Base-by-base conservation (phyloP, 257 asterid species). In the Marsdenia floribunda region DNA sequence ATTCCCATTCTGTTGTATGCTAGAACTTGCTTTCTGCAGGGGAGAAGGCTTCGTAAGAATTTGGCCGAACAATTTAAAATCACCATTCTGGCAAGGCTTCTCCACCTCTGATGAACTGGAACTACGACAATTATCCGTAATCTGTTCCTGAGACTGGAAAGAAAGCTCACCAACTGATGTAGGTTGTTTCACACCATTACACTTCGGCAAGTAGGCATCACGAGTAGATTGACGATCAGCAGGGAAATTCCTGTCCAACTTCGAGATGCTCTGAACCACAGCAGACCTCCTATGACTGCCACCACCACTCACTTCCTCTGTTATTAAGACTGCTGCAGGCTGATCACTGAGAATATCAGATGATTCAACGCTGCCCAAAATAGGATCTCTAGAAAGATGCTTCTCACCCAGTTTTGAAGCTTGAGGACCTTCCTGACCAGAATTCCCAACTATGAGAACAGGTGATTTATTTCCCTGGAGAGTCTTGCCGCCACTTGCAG, bases 51-150 rank as follows among this genome's bases (percentile, higher is more conserved):
- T 80, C 10, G 80, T 81, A 46, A 93, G 87, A 76, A 96, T 87
- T 85, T 93, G 90, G 69, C 99, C 99, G 64, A 95, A 96, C 77
- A 96, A 82, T 85, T 93, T 96, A 73, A 96, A 88, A 79, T 95
- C 96, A 52, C 96, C 90, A 77, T 82, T 92, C 76, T 86, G 79
- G 50, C 86, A 79, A 72, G 90, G 90, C 76, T 86, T 93, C 67
- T 90, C 96, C 73, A 64, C 73, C 55, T 83, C 88, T 61, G 87
- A 83, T 10, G 89, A 84, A 84, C 84, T 73, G 75, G 21, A 87
- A 81, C 71, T 24, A 78, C 68, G 83, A 29, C 44, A 77, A 77
- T 76, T 77, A 71, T 82, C 84, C 57, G 79, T 61, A 42, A 52
- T 78, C 68, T 75, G 85, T 47, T 73, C 90, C 50, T 50, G 84